Evolutionary conservation across 495 filamentous ascomycete species (phyloP), one percentile per base, ranked within the genome.

Genomic region (Penicillium longicatenatum): DNA sequence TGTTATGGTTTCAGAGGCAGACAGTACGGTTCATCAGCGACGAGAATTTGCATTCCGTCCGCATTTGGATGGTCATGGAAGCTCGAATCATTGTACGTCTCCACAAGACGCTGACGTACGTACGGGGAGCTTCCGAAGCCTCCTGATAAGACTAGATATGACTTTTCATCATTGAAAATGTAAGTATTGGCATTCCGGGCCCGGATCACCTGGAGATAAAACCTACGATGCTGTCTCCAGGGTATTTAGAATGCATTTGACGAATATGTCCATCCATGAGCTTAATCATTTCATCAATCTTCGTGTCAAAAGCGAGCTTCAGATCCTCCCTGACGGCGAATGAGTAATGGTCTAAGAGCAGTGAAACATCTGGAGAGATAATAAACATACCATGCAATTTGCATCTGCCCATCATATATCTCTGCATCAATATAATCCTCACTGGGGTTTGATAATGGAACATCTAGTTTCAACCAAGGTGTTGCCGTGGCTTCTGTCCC

Each of bases 71-170:
- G 0, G 55, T 54, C 5, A 50, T 57, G 1, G 59, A 19, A 21
- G 42, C 39, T 20, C 6, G 39, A 60, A 6, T 58, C 61, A 12
- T 58, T 67, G 58, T 78, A 81, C 22, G 67, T 66, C 8, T 77
- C 62, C 22, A 77, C 55, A 9, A 84, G 70, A 8, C 73, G 61
- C 39, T 78, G 66, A 35, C 74, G 66, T 4, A 89, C 77, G 58
- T 89, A 88, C n/a, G 78, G 70, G 0, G 84, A 87, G 62, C 84
- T 86, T 12, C 86, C 85, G 5, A 88, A 79, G 3, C 86, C 86
- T 5, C 86, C 86, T 0, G 84, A 87, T 7, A 89, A 71, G 5
- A 89, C 75, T 30, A 88, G 70, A 54, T 86, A 80, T 31, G 64
- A 70, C 78, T 30, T 49, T 21, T 20, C 26, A 11, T 43, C 43